A percentile compares a stretch with the other conserved stretches of the same genome.
Conservation (phyloP, 2,329 filamentous ascomycete species). For the Zasmidium citrigriseum region DNA sequence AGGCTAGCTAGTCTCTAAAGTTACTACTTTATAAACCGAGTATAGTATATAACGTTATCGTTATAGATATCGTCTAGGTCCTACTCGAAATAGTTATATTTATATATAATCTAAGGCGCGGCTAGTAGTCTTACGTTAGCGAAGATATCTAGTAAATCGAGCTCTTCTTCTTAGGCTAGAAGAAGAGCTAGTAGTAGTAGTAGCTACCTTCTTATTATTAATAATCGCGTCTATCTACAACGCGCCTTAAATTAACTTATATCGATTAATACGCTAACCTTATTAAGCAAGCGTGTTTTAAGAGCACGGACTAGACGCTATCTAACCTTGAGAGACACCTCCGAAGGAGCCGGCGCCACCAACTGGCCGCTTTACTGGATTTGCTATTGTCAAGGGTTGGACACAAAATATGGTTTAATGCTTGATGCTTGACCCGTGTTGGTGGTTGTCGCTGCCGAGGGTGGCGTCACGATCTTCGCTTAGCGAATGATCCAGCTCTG, state of each 20-base stretch:
- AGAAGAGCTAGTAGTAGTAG: not conserved
- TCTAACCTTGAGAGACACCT: too few species aligned
- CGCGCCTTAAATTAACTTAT: not conserved
- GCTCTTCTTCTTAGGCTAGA: not conserved
- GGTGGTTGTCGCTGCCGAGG: not conserved
- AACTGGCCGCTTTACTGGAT: too few species aligned
- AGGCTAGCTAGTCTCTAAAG: not conserved
- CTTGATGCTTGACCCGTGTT: not conserved
- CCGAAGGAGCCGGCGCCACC: too few species aligned
- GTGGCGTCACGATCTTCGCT: not conserved
- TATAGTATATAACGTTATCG: not conserved
- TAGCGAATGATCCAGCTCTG: not conserved
- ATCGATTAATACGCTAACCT: too few species aligned
- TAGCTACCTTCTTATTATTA: not conserved
- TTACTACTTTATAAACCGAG: constrained; percentile 1
- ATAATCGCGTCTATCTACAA: not conserved
- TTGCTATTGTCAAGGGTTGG: too few species aligned
- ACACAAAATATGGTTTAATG: too few species aligned
- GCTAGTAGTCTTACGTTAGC: not conserved
- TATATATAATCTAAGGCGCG: not conserved
- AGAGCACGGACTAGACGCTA: too few species aligned
- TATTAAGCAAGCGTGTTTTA: too few species aligned
- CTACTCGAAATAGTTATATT: constrained; percentile 1
- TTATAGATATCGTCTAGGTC: not conserved
- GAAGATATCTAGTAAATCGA: not conserved